Conservation (phyloP, 2,329 filamentous ascomycete genomes). For the Arthrobotrys sphaeroides region DNA sequence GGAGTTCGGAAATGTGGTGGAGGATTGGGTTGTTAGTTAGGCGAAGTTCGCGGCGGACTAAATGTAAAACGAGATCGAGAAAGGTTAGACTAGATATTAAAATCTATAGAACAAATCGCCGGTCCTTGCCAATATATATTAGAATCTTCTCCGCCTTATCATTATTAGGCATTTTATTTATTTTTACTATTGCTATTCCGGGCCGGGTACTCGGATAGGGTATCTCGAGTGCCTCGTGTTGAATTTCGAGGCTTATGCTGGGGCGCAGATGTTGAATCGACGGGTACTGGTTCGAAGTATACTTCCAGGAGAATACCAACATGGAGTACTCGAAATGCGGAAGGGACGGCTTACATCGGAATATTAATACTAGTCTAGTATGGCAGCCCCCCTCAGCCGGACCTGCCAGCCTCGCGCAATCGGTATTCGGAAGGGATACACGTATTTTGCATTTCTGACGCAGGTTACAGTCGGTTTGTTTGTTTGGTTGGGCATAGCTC, state of each 20-base stretch:
- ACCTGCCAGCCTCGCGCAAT: neutral
- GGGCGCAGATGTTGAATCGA: constrained; percentile 26
- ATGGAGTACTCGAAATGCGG: too few species aligned
- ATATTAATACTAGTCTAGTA: constrained; percentile 9
- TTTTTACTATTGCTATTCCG: too few species aligned
- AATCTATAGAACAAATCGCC: too few species aligned
- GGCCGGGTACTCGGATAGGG: too few species aligned
- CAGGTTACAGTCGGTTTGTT: neutral
- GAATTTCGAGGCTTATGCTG: neutral
- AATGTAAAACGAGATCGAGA: neutral
- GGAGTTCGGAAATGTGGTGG: constrained; percentile 61
- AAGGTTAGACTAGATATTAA: neutral
- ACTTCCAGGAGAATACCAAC: neutral
- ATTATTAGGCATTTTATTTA: constrained; percentile 8
- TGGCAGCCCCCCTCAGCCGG: neutral
- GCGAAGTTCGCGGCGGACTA: constrained; percentile 75
- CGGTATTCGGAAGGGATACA: constrained; percentile 1
- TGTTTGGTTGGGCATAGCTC: neutral
- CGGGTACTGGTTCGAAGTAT: neutral
- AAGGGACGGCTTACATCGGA: neutral
- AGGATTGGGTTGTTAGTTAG: constrained; percentile 79
- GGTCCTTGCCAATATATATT: constrained; percentile 26
- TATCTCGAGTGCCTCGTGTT: neutral
- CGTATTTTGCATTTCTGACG: neutral
- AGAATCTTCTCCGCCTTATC: constrained; percentile 19